These are phyloP conservation scores for Macrocybe gigantea DNA, from an alignment of 768 basidiomycete genomes.

Conservation along the genomic window DNA sequence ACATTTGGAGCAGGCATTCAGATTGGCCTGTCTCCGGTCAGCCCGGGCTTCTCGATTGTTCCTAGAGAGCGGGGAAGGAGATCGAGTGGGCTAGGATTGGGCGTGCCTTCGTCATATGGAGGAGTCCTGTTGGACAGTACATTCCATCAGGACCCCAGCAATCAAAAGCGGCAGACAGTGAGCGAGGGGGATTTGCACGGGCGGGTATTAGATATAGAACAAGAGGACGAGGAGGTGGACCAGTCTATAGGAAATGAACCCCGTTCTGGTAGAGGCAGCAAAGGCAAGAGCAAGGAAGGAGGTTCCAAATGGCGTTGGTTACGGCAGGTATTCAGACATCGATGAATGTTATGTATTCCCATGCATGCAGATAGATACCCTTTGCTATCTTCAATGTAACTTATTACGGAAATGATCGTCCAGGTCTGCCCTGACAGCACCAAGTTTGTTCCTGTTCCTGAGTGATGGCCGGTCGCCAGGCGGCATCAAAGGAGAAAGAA, in stretches of 20 bases:
- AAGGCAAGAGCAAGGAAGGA: conserved; percentile 4
- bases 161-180: conserved; percentile 12
- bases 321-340: conserved; percentile 9
- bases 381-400: no score
- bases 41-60: conserved; percentile 71
- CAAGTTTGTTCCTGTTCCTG: conserved; percentile 1
- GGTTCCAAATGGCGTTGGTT: conserved; percentile 23
- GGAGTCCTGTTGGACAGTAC: conserved; percentile 22
- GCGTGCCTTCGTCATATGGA: neutral
- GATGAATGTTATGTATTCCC: neutral
- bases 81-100: conserved; percentile 29
- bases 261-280: conserved; percentile 1
- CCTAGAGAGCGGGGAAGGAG: conserved; percentile 47
- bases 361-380: no score
- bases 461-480: conserved; percentile 5
- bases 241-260: conserved; percentile 5
- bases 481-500: neutral
- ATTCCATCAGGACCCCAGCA: conserved; percentile 4
- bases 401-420: neutral
- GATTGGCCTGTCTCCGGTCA: conserved; percentile 70
- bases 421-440: neutral
- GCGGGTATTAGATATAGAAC: conserved; percentile 6
- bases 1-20: conserved; percentile 53
- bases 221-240: conserved; percentile 1
- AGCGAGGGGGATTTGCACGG: conserved; percentile 42